phyloP scores from a whole-genome alignment of 2,329 filamentous ascomycete genomes.

The Diplodia mutila region DNA sequence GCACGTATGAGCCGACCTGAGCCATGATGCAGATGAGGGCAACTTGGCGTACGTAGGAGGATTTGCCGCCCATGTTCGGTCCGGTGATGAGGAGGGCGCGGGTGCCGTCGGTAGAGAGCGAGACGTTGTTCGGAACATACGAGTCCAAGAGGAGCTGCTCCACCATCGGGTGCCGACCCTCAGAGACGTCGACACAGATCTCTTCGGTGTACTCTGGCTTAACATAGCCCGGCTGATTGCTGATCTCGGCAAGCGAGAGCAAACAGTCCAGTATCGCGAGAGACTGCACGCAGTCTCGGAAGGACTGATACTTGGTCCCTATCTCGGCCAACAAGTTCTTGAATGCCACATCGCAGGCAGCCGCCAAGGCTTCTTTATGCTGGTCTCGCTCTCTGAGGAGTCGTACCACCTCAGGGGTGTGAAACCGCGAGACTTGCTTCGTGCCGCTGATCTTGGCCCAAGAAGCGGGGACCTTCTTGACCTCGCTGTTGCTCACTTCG shows the following conservation, averaged over 20 bases:
- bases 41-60: constrained; percentile 91
- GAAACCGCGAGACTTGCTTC: constrained; percentile 88
- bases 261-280: constrained; percentile 90
- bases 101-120: constrained; percentile 60
- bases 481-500: constrained; percentile 80
- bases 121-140: constrained; percentile 89
- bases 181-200: constrained; percentile 69
- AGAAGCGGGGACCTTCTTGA: constrained; percentile 87
- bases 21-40: constrained; percentile 92
- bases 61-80: constrained; percentile 99
- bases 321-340: constrained; percentile 71
- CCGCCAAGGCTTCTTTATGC: constrained; percentile 89
- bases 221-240: constrained; percentile 82
- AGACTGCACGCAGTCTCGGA: constrained; percentile 85
- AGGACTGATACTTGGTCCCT: constrained; percentile 80
- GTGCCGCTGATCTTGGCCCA: constrained; percentile 96
- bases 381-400: constrained; percentile 88
- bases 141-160: constrained; percentile 83
- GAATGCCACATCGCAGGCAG: constrained; percentile 88
- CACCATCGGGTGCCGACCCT: constrained; percentile 91
- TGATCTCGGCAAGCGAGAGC: constrained; percentile 81
- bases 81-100: constrained; percentile 89
- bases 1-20: constrained; percentile 93
- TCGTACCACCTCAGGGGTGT: constrained; percentile 85
- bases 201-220: constrained; percentile 72